Conservation (phyloP, 2,329 filamentous ascomycete species). For the Aureobasidium uvarum region DNA sequence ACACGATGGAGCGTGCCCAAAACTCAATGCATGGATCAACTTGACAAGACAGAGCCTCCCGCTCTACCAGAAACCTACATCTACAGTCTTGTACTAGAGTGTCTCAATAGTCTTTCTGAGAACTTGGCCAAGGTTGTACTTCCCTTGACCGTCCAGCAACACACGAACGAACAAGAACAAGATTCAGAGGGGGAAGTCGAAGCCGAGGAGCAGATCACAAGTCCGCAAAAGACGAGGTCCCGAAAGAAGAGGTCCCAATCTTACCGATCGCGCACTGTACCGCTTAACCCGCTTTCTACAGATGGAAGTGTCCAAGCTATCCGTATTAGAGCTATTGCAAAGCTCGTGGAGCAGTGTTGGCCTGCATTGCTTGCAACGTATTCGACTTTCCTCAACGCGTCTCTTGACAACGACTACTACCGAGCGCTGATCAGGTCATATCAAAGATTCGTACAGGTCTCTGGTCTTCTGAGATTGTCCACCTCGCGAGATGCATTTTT, state of each 20-base stretch:
- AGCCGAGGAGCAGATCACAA: slow-evolving; percentile 34
- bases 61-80: slow-evolving; percentile 86
- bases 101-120: slow-evolving; percentile 86
- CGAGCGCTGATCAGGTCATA: slow-evolving; percentile 88
- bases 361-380: slow-evolving; percentile 91
- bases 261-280: slow-evolving; percentile 71
- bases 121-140: slow-evolving; percentile 90
- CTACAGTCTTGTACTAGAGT: slow-evolving; percentile 83
- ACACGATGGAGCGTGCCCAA: slow-evolving; percentile 86
- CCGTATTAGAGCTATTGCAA: slow-evolving; percentile 73
- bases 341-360: slow-evolving; percentile 89
- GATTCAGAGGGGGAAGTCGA: slow-evolving; percentile 49
- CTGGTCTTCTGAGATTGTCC: slow-evolving; percentile 76
- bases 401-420: slow-evolving; percentile 90
- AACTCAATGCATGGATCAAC: slow-evolving; percentile 85
- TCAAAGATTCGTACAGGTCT: slow-evolving; percentile 92
- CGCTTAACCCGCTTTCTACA: slow-evolving; percentile 77
- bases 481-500: slow-evolving; percentile 93
- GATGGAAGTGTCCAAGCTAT: slow-evolving; percentile 68
- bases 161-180: neutral
- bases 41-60: slow-evolving; percentile 88
- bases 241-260: slow-evolving; percentile 60
- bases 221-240: slow-evolving; percentile 37
- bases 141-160: slow-evolving; percentile 77
- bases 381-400: slow-evolving; percentile 90